These are phyloP conservation scores for Penicillium sp. DNA, from an alignment of 2,329 filamentous ascomycete genomes.

Conservation along the genomic window DNA sequence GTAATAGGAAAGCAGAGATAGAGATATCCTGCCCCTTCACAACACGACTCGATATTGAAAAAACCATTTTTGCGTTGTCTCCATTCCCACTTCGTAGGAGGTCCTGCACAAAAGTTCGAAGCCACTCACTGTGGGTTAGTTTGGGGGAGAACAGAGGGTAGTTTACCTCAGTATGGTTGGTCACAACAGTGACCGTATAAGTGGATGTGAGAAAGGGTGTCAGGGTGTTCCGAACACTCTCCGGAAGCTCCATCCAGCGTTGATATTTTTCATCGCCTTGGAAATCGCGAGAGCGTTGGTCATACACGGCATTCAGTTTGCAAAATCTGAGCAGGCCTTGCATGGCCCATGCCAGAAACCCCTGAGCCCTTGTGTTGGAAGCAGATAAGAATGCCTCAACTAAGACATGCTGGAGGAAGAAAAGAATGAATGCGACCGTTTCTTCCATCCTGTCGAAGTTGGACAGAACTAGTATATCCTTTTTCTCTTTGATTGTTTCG, in stretches of 20 bases:
- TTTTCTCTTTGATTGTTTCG: constrained; percentile 72
- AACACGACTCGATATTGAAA: constrained; percentile 74
- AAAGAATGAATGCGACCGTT: constrained; percentile 78
- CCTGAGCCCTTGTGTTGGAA: constrained; percentile 81
- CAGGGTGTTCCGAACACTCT: constrained; percentile 73
- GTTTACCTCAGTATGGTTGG: constrained; percentile 50
- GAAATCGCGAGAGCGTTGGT: constrained; percentile 50
- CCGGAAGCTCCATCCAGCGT: constrained; percentile 75
- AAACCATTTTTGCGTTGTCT: constrained; percentile 69
- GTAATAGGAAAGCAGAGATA: constrained; percentile 82
- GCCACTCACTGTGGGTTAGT: constrained; percentile 73
- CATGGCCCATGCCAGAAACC: constrained; percentile 90
- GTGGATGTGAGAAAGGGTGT: constrained; percentile 82
- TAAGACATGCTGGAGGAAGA: constrained; percentile 79
- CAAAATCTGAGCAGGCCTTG: constrained; percentile 81
- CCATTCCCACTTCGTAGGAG: constrained; percentile 75
- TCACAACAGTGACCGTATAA: constrained; percentile 67
- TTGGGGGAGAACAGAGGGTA: constrained; percentile 76
- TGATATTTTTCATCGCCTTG: constrained; percentile 61
- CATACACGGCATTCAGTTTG: constrained; percentile 61
- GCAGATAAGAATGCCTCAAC: constrained; percentile 89
- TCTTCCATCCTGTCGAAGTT: constrained; percentile 80
- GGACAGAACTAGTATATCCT: constrained; percentile 77
- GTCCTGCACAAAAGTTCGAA: constrained; percentile 75
- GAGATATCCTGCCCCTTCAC: constrained; percentile 81